Evolutionary conservation across 164 flowering plant genomes (phyloP), one percentile per base, ranked within the genome.

Genomic region (Buxus sempervirens): DNA sequence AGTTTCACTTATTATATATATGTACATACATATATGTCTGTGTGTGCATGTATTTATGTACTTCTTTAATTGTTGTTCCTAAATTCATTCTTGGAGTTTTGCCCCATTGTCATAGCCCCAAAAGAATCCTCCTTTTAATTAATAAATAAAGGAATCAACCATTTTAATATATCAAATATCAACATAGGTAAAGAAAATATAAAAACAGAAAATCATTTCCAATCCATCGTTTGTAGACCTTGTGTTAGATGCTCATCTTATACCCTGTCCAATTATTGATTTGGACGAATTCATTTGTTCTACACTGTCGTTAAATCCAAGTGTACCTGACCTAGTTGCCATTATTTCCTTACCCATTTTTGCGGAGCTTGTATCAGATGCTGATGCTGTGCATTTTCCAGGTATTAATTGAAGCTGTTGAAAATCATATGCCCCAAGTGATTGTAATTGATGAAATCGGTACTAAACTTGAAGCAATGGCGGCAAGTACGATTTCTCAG

Each of bases 361-460:
- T 54, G 7, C 6, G 19, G 54, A 5, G 0, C 20, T 7, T 63
- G 18, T 54, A 2, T 21, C 1, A 26, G 23, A 26, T 23, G 41
- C 36, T 25, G 18, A 27, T 66, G 28, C 26, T 74, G 62, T 28
- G 19, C 57, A 19, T 56, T 21, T 14, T 74, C 21, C 77, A 93
- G 97, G 94, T 93, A 48, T 72, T 93, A 77, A 93, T 93, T 62
- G 97, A 93, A 79, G 98, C 98, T 32, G 98, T 93, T 58, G 97
- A 93, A 79, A 93, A 93, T 77, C 98, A 93, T 77, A 93, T 91
- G 97, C 98, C 98, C 16, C 95, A 93, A 82, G 96, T 88, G 41
- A 93, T 91, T 72, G 96, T 93, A 67, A 94, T 94, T 63, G 98
- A 94, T 88, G 97, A 94, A 81, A 94, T 91, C 72, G 91, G 97